Conservation (phyloP, 2,329 filamentous ascomycete species). For the Beauveria sp. region DNA sequence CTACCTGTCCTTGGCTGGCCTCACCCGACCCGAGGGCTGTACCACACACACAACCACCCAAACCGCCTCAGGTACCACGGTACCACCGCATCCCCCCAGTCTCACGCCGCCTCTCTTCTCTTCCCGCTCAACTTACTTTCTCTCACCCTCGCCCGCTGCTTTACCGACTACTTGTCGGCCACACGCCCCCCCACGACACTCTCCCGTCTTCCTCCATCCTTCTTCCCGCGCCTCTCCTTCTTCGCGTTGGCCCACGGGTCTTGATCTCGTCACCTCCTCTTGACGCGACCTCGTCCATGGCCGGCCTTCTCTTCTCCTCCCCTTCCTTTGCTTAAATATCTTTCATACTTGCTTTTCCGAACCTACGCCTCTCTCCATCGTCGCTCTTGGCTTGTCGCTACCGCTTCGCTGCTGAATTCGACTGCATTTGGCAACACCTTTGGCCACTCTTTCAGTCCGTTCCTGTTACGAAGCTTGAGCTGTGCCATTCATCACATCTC, state of each 20-base stretch:
- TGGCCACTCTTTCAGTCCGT: neutral
- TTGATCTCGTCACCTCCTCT: neutral
- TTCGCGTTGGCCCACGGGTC: neutral
- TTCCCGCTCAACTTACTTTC: neutral
- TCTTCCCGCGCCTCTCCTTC: neutral
- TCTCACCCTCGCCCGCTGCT: neutral
- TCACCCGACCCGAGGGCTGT: neutral
- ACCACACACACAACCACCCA: neutral
- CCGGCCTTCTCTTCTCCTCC: neutral
- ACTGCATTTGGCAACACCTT: neutral
- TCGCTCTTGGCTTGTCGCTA: neutral
- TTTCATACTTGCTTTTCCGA: constrained; percentile 5
- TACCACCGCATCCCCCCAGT: neutral
- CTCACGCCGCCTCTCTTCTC: constrained; percentile 6
- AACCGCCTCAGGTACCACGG: constrained; percentile 2
- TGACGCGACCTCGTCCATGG: neutral
- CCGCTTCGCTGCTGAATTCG: neutral
- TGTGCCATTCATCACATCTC: neutral
- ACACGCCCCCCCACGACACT: neutral
- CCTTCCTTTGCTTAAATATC: neutral
- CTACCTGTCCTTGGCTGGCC: neutral
- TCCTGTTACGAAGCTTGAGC: neutral
- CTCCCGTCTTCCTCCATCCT: neutral
- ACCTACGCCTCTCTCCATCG: neutral
- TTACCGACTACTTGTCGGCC: neutral